A percentile compares a stretch with the other conserved stretches of the same genome.
Conservation (phyloP, 176 grass and related monocot species). For the Raddia distichophylla region DNA sequence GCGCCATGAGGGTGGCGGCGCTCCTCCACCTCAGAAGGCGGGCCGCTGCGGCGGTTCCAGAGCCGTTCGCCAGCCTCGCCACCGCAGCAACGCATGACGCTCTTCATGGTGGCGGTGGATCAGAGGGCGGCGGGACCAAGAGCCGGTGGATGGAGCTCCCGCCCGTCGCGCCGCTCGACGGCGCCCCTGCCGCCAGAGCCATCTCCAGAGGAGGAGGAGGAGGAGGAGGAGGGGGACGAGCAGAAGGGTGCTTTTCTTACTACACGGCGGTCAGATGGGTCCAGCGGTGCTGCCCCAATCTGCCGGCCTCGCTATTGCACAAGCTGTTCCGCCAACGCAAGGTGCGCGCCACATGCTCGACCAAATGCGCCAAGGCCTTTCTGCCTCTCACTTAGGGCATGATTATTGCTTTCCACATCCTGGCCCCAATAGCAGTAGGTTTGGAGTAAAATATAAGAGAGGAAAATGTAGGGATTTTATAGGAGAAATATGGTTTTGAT, state of each 20-base stretch:
- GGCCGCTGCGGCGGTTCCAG: slow-evolving; percentile 7
- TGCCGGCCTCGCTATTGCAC: slow-evolving; percentile 72
- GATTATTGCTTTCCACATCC: too few relatives aligned
- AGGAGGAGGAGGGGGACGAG: slow-evolving; percentile 27
- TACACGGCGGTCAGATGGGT: slow-evolving; percentile 76
- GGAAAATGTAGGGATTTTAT: too few relatives aligned
- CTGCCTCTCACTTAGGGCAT: not conserved
- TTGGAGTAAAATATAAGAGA: too few relatives aligned
- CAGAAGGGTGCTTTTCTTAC: not conserved
- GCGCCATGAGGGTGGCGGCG: slow-evolving; percentile 35
- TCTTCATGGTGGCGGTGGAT: not conserved
- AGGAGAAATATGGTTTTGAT: too few relatives aligned
- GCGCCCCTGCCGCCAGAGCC: slow-evolving; percentile 45
- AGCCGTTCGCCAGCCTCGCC: slow-evolving; percentile 11
- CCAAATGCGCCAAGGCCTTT: slow-evolving; percentile 31
- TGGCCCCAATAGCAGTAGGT: too few relatives aligned
- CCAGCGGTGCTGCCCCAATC: slow-evolving; percentile 72
- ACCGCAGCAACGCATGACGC: slow-evolving; percentile 26
- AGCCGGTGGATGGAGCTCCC: slow-evolving; percentile 68
- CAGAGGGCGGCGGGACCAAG: slow-evolving; percentile 36
- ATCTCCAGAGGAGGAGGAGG: slow-evolving; percentile 30
- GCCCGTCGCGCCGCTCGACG: slow-evolving; percentile 62
- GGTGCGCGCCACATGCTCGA: slow-evolving; percentile 52
- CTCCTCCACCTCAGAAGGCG: slow-evolving; percentile 46
- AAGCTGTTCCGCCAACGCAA: slow-evolving; percentile 88